Evolutionary conservation across 257 asterid genomes (phyloP), one percentile per base, ranked within the genome.

Genomic region (Cruciata laevipes): DNA sequence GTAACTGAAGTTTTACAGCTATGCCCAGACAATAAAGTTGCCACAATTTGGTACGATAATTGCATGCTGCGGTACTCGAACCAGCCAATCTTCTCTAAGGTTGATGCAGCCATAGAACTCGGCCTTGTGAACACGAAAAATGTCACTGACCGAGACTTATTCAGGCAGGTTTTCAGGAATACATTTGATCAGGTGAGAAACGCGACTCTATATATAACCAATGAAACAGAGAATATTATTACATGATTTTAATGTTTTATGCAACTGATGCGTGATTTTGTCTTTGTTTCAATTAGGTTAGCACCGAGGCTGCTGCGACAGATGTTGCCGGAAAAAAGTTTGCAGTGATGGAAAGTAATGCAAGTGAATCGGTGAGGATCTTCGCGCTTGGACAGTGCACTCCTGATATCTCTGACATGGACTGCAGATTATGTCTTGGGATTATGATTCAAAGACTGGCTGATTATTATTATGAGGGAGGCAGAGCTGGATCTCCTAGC

Each of bases 361-460:
- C 20, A 7, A 6, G 69, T 0, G 1, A 55, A 9, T 5, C 20
- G 0, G 20, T 12, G 37, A 63, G 0, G 20, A 1, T 75, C 9
- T 71, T 71, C 40, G 17, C 62, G 7, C 57, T 71, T 3, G 77
- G 37, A 17, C 77, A 78, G 65, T 75, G 77, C 60, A 75, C 74
- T 30, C 77, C 80, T 44, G 75, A 75, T 68, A 7, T 78, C 7
- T 58, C 80, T 5, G 3, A 1, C 18, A 1, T 2, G 14, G 58
- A 66, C 11, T 75, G 75, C 35, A 13, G 4, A 2, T 1, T 2
- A 5, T 78, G 79, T 62, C 73, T 74, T 16, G 12, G 21, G 2
- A 35, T 1, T 14, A 66, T 52, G 20, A 35, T 78, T 3, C 8
- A 14, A 0, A 3, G 0, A 0, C 23, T 71, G 9, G 67, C 71